These are phyloP conservation scores for Primulina huaijiensis DNA, from an alignment of 257 asterid species.

Conservation along the genomic window DNA sequence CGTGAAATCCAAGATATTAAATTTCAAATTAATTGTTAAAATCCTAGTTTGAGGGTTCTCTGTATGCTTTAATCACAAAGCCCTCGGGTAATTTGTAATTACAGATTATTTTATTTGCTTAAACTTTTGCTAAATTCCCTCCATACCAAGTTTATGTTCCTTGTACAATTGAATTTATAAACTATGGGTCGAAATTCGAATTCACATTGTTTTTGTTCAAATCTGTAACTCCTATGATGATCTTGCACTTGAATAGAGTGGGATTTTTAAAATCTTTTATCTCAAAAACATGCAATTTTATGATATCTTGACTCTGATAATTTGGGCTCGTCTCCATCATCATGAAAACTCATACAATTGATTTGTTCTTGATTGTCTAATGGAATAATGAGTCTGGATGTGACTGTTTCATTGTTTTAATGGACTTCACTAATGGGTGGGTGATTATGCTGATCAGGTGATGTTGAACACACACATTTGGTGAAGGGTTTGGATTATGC, in stretches of 20 bases:
- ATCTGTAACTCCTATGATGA: conserved; percentile 13
- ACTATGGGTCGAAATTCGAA: background rate
- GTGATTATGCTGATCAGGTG: conserved; percentile 62
- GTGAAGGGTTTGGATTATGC: conserved; percentile 98
- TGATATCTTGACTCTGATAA: conserved; percentile 4
- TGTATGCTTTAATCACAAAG: conserved; percentile 4
- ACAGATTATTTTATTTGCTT: conserved; percentile 1
- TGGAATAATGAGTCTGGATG: conserved; percentile 20
- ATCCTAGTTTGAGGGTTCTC: conserved; percentile 5
- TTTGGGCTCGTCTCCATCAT: background rate
- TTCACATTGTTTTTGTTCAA: background rate
- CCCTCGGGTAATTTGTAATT: background rate
- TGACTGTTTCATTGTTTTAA: conserved; percentile 10
- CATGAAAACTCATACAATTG: conserved; percentile 16
- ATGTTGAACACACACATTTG: conserved; percentile 98
- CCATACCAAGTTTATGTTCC: background rate
- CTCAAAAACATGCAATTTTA: background rate
- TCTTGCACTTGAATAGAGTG: conserved; percentile 8
- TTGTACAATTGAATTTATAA: conserved; percentile 1
- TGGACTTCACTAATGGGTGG: conserved; percentile 18
- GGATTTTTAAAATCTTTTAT: background rate
- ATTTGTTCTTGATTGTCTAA: conserved; percentile 3
- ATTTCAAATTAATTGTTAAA: background rate
- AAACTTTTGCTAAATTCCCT: background rate
- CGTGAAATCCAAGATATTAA: background rate